phyloP scores from a whole-genome alignment of 1,139 yeast species.

The Kurtzmaniella quercitrusa region DNA sequence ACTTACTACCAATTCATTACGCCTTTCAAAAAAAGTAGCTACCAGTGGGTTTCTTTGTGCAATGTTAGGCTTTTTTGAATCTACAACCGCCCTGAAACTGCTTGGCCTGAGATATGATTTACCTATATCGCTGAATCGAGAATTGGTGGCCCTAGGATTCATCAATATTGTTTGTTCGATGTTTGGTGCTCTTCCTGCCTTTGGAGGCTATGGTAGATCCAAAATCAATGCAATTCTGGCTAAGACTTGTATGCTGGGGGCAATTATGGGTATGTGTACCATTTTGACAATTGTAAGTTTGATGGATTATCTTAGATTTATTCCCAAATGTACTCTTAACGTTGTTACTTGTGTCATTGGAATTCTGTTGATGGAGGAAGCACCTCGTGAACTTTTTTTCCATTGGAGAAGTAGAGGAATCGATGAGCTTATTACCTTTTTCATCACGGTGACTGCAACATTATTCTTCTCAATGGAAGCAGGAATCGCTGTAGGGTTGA shows the following conservation, averaged over 20 bases:
- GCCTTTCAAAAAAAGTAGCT: conserved; percentile 39
- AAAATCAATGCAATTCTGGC: conserved; percentile 86
- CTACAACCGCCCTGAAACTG: conserved; percentile 88
- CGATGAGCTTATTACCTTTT: conserved; percentile 71
- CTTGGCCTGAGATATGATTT: conserved; percentile 61
- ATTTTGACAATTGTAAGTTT: conserved; percentile 60
- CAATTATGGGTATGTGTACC: conserved; percentile 72
- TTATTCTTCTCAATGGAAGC: conserved; percentile 81
- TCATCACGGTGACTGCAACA: conserved; percentile 68
- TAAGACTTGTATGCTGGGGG: conserved; percentile 77
- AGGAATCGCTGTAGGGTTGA: conserved; percentile 83
- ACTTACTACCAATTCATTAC: conserved; percentile 20
- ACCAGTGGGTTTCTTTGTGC: conserved; percentile 73
- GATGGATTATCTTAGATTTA: conserved; percentile 60
- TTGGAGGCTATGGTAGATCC: conserved; percentile 95
- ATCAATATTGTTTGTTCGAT: conserved; percentile 64
- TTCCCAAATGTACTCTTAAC: conserved; percentile 79
- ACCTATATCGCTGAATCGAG: conserved; percentile 72
- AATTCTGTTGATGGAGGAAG: conserved; percentile 73
- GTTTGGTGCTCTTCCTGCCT: conserved; percentile 84
- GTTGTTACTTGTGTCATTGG: conserved; percentile 83
- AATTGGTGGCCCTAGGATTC: conserved; percentile 76
- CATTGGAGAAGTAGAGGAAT: conserved; percentile 74
- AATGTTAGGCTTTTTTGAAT: conserved; percentile 86
- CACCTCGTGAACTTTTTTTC: conserved; percentile 74